These are phyloP conservation scores for Candida caryicola DNA, from an alignment of 805 yeast genomes.

Conservation along the genomic window DNA sequence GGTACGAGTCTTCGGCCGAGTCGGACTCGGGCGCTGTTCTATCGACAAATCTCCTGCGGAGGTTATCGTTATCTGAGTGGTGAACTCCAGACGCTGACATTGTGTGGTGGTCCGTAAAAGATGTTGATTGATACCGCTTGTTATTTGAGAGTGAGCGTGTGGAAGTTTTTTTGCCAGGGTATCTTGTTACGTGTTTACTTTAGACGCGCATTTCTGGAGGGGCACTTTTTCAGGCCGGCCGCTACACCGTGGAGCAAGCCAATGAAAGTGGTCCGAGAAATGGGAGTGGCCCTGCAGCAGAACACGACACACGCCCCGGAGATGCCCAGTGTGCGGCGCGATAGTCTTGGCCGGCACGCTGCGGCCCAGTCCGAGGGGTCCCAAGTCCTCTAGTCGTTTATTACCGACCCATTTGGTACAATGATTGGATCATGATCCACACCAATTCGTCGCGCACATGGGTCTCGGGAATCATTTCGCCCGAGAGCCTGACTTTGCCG, in stretches of 20 bases:
- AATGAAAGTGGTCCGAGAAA: no score
- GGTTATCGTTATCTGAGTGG: slow-evolving; percentile 14
- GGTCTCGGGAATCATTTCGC: slow-evolving; percentile 4
- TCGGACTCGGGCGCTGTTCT: slow-evolving; percentile 1
- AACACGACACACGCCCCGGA: no score
- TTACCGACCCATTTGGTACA: slow-evolving; percentile 5
- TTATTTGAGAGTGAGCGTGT: slow-evolving; percentile 1
- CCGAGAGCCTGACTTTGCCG: slow-evolving; percentile 20
- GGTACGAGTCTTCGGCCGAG: slow-evolving; percentile 9
- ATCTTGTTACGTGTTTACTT: slow-evolving; percentile 2
- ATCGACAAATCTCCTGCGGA: slow-evolving; percentile 16
- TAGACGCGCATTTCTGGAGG: no score
- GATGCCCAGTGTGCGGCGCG: no score
- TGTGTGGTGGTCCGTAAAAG: slow-evolving; percentile 7
- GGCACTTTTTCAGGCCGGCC: background rate
- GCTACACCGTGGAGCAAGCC: no score
- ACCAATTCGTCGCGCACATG: slow-evolving; percentile 9
- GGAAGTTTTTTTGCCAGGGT: slow-evolving; percentile 1
- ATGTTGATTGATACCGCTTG: slow-evolving; percentile 1
- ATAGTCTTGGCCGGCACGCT: no score
- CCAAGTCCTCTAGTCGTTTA: no score
- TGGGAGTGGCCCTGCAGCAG: no score
- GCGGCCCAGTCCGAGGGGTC: no score
- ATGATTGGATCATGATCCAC: slow-evolving; percentile 14
- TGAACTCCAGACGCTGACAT: slow-evolving; percentile 25